Evolutionary conservation across 768 basidiomycete species (phyloP).

Genomic region (Xanthoconium stramineum): DNA sequence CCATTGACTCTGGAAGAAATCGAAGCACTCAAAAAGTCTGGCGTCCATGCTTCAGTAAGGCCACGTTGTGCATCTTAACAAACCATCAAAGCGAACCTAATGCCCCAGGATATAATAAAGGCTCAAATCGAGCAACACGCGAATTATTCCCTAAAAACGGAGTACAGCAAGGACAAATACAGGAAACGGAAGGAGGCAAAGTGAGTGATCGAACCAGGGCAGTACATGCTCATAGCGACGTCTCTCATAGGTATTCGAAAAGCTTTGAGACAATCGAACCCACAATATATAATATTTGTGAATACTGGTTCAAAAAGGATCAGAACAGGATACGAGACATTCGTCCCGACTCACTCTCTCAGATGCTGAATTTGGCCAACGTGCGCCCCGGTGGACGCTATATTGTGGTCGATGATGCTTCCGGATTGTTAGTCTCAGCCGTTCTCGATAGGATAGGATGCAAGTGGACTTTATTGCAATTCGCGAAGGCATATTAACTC

Average conservation of each 20-base stretch:
- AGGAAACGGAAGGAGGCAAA: constrained; percentile 95
- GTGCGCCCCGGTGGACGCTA: constrained; percentile 85
- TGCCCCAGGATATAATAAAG: constrained; percentile 86
- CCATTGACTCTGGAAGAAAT: constrained; percentile 85
- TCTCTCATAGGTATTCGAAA: constrained; percentile 69
- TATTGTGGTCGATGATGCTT: constrained; percentile 87
- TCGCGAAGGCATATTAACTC: not conserved
- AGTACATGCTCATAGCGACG: not conserved
- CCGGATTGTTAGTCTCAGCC: constrained; percentile 82
- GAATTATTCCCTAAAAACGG: constrained; percentile 91
- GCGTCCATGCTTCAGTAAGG: constrained; percentile 71
- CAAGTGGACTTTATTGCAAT: constrained; percentile 26
- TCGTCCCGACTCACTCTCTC: constrained; percentile 83
- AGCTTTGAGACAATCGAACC: constrained; percentile 85
- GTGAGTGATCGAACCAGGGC: constrained; percentile 41
- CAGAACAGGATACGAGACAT: constrained; percentile 79
- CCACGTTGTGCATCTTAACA: constrained; percentile 3
- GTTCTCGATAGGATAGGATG: constrained; percentile 87
- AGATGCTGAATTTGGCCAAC: constrained; percentile 81
- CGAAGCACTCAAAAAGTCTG: constrained; percentile 74
- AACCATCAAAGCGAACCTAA: constrained; percentile 10
- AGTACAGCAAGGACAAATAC: constrained; percentile 99
- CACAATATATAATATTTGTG: constrained; percentile 80
- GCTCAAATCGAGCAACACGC: constrained; percentile 92
- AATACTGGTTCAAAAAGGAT: constrained; percentile 87